Percentiles rank a stretch among this genome's conserved stretches.
These are phyloP conservation scores for Candida boleticola DNA, from an alignment of 805 yeast genomes.

Conservation along the genomic window DNA sequence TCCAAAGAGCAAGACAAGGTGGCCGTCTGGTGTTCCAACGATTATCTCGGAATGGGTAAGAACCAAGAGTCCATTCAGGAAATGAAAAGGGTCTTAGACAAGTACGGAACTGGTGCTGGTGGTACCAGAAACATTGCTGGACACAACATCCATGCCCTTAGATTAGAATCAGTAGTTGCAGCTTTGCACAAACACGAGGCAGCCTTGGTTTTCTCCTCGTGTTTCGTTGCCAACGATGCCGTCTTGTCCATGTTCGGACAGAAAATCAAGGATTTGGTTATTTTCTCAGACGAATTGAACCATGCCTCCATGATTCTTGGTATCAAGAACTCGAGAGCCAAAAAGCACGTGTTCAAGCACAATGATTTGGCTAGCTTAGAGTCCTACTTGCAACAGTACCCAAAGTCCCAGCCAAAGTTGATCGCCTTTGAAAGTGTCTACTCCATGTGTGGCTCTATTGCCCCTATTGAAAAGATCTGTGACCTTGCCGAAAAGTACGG, in stretches of 20 bases:
- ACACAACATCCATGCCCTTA: slow-evolving; percentile 87
- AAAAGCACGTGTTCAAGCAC: slow-evolving; percentile 88
- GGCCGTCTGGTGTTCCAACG: slow-evolving; percentile 99
- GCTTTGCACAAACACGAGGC: slow-evolving; percentile 92
- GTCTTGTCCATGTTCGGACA: slow-evolving; percentile 88
- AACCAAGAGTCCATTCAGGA: slow-evolving; percentile 68
- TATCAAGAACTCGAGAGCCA: slow-evolving; percentile 82
- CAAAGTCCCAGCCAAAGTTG: slow-evolving; percentile 85
- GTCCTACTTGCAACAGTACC: slow-evolving; percentile 70
- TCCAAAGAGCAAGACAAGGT: slow-evolving; percentile 74
- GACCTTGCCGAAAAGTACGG: slow-evolving; percentile 97
- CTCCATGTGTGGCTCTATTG: slow-evolving; percentile 97
- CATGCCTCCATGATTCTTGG: slow-evolving; percentile 99
- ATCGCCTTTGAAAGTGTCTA: slow-evolving; percentile 97
- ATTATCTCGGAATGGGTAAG: slow-evolving; percentile 92
- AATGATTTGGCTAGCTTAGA: slow-evolving; percentile 86
- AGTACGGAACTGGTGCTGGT: slow-evolving; percentile 98
- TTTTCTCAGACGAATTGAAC: slow-evolving; percentile 88
- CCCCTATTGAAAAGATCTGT: slow-evolving; percentile 89
- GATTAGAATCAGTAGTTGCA: slow-evolving; percentile 82
- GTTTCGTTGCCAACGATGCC: slow-evolving; percentile 97
- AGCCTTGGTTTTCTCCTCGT: slow-evolving; percentile 90
- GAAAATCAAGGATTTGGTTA: slow-evolving; percentile 83
- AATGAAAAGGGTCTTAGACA: slow-evolving; percentile 77
- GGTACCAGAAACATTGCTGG: slow-evolving; percentile 99